phyloP scores from a whole-genome alignment of 2,329 filamentous ascomycete genomes.

The Erysiphe pisi region DNA sequence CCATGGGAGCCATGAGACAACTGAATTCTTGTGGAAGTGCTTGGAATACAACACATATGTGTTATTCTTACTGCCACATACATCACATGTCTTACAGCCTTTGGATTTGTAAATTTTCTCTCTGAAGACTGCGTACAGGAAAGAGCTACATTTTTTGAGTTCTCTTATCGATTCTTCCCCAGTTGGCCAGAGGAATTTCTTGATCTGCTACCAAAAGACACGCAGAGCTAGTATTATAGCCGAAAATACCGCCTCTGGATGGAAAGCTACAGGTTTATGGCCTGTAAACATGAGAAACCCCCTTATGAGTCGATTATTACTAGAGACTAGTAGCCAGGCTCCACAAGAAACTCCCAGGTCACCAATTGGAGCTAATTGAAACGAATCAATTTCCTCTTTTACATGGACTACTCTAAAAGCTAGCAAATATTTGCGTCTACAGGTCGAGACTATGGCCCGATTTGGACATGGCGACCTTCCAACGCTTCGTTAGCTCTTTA shows the following conservation, averaged over 20 bases:
- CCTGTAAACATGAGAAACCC: neutral
- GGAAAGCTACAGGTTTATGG: neutral
- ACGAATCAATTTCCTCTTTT: no score
- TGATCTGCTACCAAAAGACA: neutral
- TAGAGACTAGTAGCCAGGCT: neutral
- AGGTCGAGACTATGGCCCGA: no score
- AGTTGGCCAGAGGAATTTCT: neutral
- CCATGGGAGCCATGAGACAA: neutral
- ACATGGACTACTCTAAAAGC: no score
- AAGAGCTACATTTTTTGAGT: neutral
- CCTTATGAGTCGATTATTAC: neutral
- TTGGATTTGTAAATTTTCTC: constrained; percentile 34
- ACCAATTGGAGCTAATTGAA: no score
- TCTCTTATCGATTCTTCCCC: neutral
- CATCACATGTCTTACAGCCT: constrained; percentile 34
- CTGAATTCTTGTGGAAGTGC: constrained; percentile 22
- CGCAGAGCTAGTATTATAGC: neutral
- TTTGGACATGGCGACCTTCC: no score
- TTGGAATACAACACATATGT: neutral
- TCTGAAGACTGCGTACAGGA: constrained; percentile 32
- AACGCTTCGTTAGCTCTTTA: no score
- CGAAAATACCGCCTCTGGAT: constrained; percentile 3
- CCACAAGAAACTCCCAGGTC: no score
- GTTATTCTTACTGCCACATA: constrained; percentile 31
- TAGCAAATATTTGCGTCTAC: no score